Percentiles rank a stretch among this genome's conserved stretches.
These are phyloP conservation scores for Trebouxiophyceae sp. DNA, from an alignment of 163 green algal genomes.

Conservation along the genomic window DNA sequence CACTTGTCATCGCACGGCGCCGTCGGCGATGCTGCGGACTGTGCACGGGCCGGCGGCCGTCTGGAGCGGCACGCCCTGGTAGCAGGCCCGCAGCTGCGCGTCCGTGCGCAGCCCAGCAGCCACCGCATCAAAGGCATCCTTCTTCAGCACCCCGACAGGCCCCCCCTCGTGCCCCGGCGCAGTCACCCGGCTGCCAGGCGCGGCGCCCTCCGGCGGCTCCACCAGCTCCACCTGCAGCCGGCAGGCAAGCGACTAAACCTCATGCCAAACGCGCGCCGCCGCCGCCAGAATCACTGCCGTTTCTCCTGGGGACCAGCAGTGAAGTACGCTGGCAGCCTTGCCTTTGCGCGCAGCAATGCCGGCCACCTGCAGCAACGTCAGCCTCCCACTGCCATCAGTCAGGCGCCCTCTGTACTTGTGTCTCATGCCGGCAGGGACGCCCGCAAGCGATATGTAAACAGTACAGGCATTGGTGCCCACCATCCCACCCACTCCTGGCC, in stretches of 20 bases:
- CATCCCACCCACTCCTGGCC: not conserved
- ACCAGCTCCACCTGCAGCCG: conserved; percentile 82
- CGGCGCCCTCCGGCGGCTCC: conserved; percentile 59
- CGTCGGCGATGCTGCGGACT: conserved; percentile 47
- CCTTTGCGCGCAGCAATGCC: no score
- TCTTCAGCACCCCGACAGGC: conserved; percentile 82
- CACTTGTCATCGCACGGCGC: conserved; percentile 58
- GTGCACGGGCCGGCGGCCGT: conserved; percentile 48
- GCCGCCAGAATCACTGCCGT: no score
- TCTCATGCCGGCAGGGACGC: no score
- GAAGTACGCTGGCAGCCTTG: no score
- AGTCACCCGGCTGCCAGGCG: conserved; percentile 63
- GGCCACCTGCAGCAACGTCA: no score
- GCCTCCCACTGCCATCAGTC: no score
- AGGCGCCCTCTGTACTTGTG: no score
- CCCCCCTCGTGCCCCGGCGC: conserved; percentile 52
- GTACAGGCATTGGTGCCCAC: not conserved
- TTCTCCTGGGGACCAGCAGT: no score
- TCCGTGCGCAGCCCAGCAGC: conserved; percentile 58
- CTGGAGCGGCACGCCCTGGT: conserved; percentile 64
- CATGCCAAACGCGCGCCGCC: no score
- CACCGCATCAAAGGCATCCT: conserved; percentile 89
- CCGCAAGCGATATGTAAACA: not conserved
- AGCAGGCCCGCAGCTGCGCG: conserved; percentile 56
- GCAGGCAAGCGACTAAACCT: no score